phyloP scores from a whole-genome alignment of 345 rosid species.

The Geranium rotundifolium region DNA sequence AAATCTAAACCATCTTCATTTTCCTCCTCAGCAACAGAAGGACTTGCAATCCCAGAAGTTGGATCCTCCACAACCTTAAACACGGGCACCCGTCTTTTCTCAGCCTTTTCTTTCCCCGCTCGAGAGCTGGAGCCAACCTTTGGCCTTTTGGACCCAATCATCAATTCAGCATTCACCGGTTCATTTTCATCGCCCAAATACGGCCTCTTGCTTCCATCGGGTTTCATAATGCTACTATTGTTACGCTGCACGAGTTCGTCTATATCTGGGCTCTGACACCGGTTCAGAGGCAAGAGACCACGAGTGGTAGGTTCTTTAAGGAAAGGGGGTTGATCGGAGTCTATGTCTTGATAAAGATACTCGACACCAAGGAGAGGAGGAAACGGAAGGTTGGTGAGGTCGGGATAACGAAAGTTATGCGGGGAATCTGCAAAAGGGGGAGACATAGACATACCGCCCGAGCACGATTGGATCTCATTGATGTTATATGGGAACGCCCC shows the following conservation, averaged over 20 bases:
- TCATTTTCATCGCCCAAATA: neutral
- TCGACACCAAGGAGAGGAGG: constrained; percentile 5
- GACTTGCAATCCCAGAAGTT: neutral
- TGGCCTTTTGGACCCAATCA: constrained; percentile 7
- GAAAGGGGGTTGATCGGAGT: constrained; percentile 6
- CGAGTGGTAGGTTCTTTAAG: constrained; percentile 9
- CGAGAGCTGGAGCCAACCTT: constrained; percentile 1
- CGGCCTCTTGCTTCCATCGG: constrained; percentile 7
- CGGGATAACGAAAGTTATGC: constrained; percentile 4
- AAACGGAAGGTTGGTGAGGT: constrained; percentile 11
- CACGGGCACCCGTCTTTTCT: constrained; percentile 6
- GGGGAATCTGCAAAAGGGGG: constrained; percentile 3
- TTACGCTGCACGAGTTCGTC: constrained; percentile 3
- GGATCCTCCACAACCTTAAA: constrained; percentile 6
- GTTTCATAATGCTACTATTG: neutral
- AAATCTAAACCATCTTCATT: constrained; percentile 12
- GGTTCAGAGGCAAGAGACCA: constrained; percentile 7
- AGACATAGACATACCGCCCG: constrained; percentile 3
- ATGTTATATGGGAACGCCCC: constrained; percentile 10
- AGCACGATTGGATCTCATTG: neutral
- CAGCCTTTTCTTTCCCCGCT: constrained; percentile 2
- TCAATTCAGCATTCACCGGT: neutral
- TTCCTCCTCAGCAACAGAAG: constrained; percentile 3
- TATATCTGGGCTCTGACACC: constrained; percentile 1
- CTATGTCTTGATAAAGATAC: constrained; percentile 3